phyloP scores from a whole-genome alignment of 495 filamentous ascomycete genomes.

The Lophium mytilinum region DNA sequence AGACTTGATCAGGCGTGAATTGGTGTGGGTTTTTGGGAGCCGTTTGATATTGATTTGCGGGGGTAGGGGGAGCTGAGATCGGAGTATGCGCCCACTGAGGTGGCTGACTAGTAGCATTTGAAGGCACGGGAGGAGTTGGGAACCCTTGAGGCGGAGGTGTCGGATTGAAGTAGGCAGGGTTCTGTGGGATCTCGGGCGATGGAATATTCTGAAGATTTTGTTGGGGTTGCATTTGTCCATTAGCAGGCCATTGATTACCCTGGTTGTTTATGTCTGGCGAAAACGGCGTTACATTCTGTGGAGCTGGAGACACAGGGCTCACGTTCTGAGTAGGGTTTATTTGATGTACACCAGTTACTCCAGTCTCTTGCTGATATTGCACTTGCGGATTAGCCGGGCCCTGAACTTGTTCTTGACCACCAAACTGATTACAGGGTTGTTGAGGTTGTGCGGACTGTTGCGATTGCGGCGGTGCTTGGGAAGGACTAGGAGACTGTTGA shows the following conservation, averaged over 20 bases:
- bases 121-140: slow-evolving; percentile 1
- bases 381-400: not conserved
- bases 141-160: slow-evolving; percentile 13
- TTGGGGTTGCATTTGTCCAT: not conserved
- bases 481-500: not conserved
- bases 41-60: not conserved
- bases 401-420: not conserved
- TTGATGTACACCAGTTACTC: too few relatives aligned
- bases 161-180: slow-evolving; percentile 1
- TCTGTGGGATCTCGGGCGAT: slow-evolving; percentile 4
- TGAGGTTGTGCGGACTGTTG: not conserved
- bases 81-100: not conserved
- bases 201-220: not conserved
- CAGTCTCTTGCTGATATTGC: not conserved
- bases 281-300: not conserved
- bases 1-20: not conserved
- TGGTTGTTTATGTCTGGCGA: not conserved
- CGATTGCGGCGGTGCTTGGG: slow-evolving; percentile 4
- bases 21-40: not conserved
- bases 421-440: not conserved
- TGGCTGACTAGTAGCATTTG: slow-evolving; percentile 6
- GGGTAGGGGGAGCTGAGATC: slow-evolving; percentile 3
- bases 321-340: not conserved
- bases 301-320: not conserved
- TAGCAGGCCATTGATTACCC: slow-evolving; percentile 2